Conservation (phyloP, 768 basidiomycete species). For the Coprinopsis sp. region DNA sequence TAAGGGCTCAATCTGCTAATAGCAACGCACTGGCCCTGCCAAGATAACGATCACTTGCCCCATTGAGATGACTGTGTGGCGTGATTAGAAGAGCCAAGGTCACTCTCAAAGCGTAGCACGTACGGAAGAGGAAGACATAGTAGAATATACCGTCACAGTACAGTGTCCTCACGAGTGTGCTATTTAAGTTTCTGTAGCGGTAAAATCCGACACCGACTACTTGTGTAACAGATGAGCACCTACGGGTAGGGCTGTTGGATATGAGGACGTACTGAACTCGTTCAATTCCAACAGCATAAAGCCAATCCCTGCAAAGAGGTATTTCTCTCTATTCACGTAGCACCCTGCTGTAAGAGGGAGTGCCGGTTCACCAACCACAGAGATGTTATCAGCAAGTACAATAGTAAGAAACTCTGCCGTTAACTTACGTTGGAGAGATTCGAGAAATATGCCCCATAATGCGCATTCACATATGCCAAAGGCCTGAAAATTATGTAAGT, state of each 20-base stretch:
- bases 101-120: background rate
- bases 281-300: background rate
- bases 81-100: no score
- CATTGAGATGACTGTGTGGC: constrained; percentile 16
- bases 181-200: constrained; percentile 17
- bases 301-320: background rate
- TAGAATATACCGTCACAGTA: constrained; percentile 23
- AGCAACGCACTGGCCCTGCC: constrained; percentile 13
- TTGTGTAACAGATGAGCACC: background rate
- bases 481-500: background rate
- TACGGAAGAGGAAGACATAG: constrained; percentile 21
- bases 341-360: background rate
- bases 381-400: background rate
- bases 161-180: constrained; percentile 16
- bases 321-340: background rate
- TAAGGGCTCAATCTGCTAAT: no score
- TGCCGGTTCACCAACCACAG: background rate
- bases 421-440: background rate
- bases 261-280: background rate
- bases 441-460: background rate
- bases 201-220: constrained; percentile 19
- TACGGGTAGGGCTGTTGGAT: background rate
- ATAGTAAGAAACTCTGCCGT: background rate
- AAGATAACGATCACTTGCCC: constrained; percentile 15
- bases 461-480: background rate